Percentiles rank a stretch among this genome's conserved stretches.
Conservation (phyloP, 352 stramenopile species). For the Aphanomyces cochlioides region DNA sequence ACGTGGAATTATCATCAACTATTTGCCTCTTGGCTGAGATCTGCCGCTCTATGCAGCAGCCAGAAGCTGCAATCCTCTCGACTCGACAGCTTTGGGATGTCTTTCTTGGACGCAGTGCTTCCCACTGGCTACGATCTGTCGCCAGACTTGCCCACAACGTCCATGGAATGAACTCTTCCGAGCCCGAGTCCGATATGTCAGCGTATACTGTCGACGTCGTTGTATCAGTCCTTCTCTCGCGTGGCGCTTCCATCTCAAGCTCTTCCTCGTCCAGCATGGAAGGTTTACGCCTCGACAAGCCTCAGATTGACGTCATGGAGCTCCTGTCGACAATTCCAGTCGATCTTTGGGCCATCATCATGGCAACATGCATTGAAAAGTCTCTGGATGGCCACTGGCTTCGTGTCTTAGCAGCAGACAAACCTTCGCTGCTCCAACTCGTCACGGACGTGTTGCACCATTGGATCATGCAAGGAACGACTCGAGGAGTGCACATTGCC, state of each 20-base stretch:
- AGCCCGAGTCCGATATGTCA: not conserved
- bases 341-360: not conserved
- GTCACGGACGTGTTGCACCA: not conserved
- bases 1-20: no score
- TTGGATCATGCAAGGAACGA: constrained; percentile 5
- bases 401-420: not conserved
- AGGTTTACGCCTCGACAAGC: not conserved
- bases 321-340: not conserved
- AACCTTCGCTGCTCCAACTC: not conserved
- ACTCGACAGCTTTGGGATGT: constrained; percentile 4
- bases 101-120: not conserved
- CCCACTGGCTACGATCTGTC: not conserved
- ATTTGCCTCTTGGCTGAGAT: no score
- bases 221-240: not conserved
- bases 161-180: not conserved
- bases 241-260: not conserved
- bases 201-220: not conserved
- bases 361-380: not conserved
- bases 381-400: not conserved
- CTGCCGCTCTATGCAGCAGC: no score
- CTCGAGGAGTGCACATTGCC: not conserved
- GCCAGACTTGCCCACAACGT: not conserved
- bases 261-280: no score
- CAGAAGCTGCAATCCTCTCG: not conserved
- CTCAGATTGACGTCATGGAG: not conserved